phyloP scores from a whole-genome alignment of 805 yeast genomes.

The Teunomyces tritomae region DNA sequence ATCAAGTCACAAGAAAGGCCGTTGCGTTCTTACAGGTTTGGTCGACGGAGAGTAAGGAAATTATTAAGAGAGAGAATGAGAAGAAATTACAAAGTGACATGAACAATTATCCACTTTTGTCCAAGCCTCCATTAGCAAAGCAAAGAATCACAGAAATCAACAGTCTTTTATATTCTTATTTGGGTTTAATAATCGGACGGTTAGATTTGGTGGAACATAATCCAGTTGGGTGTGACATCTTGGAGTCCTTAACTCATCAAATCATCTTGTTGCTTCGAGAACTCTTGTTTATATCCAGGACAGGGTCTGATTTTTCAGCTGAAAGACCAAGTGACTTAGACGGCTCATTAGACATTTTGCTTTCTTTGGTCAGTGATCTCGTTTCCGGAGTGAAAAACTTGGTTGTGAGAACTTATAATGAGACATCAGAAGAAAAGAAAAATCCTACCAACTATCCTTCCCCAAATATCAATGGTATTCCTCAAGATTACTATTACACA shows the following conservation, averaged over 20 bases:
- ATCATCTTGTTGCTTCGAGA: conserved; percentile 64
- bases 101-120: conserved; percentile 45
- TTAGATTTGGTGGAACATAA: conserved; percentile 75
- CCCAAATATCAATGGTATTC: not conserved
- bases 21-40: conserved; percentile 66
- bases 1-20: conserved; percentile 65
- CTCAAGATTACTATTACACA: conserved; percentile 49
- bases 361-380: conserved; percentile 60
- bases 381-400: conserved; percentile 63
- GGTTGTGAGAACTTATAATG: conserved; percentile 53
- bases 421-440: conserved; percentile 31
- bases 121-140: conserved; percentile 58
- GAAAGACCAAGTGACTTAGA: conserved; percentile 44
- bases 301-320: conserved; percentile 39
- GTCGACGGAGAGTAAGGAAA: conserved; percentile 58
- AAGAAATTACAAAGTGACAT: conserved; percentile 32
- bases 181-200: conserved; percentile 71
- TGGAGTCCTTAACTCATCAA: conserved; percentile 68
- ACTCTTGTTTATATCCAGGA: conserved; percentile 56
- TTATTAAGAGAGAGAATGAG: conserved; percentile 38
- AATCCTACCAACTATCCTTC: conserved; percentile 9
- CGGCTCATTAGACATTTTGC: conserved; percentile 52
- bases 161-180: conserved; percentile 55
- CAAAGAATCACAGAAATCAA: conserved; percentile 64
- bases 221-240: conserved; percentile 61